These are phyloP conservation scores for Vitis rotundifolia DNA, from an alignment of 164 flowering plant species.

Conservation along the genomic window DNA sequence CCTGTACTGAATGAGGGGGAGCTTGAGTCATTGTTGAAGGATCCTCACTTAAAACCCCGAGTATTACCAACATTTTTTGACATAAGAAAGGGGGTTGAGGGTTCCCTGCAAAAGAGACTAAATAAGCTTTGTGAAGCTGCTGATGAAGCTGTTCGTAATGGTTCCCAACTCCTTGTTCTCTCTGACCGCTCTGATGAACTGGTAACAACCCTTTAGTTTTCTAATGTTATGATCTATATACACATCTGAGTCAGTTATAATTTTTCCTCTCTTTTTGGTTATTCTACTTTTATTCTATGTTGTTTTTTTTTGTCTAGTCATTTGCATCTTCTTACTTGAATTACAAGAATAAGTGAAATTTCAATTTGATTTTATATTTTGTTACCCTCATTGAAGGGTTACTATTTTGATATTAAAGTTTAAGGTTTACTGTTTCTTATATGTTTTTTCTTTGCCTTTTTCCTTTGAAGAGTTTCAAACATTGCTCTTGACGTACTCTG, in stretches of 20 bases:
- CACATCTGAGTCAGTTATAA: no score
- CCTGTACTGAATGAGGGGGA: conserved; percentile 97
- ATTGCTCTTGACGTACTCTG: not conserved
- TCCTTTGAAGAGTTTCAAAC: not conserved
- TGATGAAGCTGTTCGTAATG: conserved; percentile 98
- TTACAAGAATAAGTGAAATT: not conserved
- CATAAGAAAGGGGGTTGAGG: conserved; percentile 87
- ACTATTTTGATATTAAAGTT: not conserved
- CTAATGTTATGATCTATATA: not conserved
- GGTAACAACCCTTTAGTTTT: conserved; percentile 39
- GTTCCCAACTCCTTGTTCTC: conserved; percentile 90
- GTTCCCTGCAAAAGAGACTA: conserved; percentile 77
- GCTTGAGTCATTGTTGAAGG: conserved; percentile 78
- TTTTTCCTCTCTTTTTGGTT: not conserved
- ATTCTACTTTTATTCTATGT: not conserved
- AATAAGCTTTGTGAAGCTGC: conserved; percentile 86
- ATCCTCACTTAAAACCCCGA: conserved; percentile 68
- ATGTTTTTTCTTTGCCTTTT: not conserved
- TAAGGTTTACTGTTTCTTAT: not conserved
- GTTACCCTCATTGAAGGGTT: not conserved
- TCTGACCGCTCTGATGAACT: conserved; percentile 90
- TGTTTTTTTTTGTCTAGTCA: not conserved
- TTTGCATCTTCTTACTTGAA: not conserved
- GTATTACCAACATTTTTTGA: conserved; percentile 87
- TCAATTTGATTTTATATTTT: not conserved